Evolutionary conservation across 306 rosid genomes (phyloP).

Genomic region (Acacia crassicarpa): DNA sequence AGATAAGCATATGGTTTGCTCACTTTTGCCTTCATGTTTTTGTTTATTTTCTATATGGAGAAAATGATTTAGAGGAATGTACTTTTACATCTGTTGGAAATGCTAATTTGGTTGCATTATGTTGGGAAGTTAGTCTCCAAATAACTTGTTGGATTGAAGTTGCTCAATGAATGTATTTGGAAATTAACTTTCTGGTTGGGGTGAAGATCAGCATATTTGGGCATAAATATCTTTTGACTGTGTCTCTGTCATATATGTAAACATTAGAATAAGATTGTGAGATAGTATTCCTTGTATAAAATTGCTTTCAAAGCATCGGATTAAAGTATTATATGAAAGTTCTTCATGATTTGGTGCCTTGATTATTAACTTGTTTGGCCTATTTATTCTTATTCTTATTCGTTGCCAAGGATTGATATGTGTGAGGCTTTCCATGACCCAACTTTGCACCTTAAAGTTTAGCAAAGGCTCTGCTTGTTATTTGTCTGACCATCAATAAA

Average conservation of each 20-base stretch:
- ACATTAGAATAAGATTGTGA: conserved; percentile 2
- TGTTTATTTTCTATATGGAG: background rate
- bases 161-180: background rate
- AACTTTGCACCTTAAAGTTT: background rate
- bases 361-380: background rate
- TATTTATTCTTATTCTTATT: too few species aligned
- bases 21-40: background rate
- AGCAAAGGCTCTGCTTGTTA: background rate
- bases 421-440: background rate
- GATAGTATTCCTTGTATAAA: background rate
- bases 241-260: background rate
- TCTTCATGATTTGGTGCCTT: background rate
- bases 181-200: background rate
- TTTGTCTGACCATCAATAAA: background rate
- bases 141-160: background rate
- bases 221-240: background rate
- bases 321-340: background rate
- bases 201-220: background rate
- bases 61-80: background rate
- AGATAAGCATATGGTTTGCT: conserved; percentile 58
- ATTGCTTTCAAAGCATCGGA: background rate
- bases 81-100: background rate
- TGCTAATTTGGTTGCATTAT: background rate
- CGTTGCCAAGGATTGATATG: background rate
- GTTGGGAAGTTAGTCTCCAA: background rate